Conservation (phyloP, 2,329 filamentous ascomycete species). For the Arachnomyces sp. region DNA sequence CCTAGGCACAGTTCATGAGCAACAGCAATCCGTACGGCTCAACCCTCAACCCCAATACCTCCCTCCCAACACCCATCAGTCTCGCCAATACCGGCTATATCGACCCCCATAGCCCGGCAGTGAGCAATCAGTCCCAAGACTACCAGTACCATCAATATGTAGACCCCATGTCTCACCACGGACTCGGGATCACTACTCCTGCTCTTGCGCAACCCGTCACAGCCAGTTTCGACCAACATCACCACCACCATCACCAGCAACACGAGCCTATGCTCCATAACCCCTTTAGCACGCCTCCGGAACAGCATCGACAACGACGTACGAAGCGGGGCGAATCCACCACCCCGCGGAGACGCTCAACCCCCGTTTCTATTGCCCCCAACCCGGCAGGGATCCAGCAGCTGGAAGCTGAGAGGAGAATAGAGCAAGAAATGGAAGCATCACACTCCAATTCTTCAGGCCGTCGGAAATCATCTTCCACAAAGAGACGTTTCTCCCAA, state of each 20-base stretch:
- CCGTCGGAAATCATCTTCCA: slow-evolving; percentile 3
- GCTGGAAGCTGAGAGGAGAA: slow-evolving; percentile 28
- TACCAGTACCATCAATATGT: slow-evolving; percentile 25
- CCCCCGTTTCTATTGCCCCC: slow-evolving; percentile 30
- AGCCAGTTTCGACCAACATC: slow-evolving; percentile 16
- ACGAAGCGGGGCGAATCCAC: slow-evolving; percentile 17
- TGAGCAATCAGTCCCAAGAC: slow-evolving; percentile 31
- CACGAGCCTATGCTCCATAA: slow-evolving; percentile 4
- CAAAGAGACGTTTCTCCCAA: slow-evolving; percentile 20
- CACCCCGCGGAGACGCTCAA: slow-evolving; percentile 17
- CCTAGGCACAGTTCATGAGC: slow-evolving; percentile 18
- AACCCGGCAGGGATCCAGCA: slow-evolving; percentile 32
- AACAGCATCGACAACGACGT: slow-evolving; percentile 17
- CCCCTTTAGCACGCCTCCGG: slow-evolving; percentile 18
- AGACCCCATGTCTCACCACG: slow-evolving; percentile 23
- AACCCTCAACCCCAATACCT: slow-evolving; percentile 20
- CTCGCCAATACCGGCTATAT: slow-evolving; percentile 28
- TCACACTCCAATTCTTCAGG: slow-evolving; percentile 1
- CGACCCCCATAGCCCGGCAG: slow-evolving; percentile 25
- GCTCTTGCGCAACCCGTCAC: slow-evolving; percentile 22
- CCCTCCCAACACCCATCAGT: slow-evolving; percentile 32
- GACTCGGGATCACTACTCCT: slow-evolving; percentile 30
- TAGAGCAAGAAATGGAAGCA: slow-evolving; percentile 14
- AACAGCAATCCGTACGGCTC: slow-evolving; percentile 26
- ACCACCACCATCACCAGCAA: slow-evolving; percentile 1